These are phyloP conservation scores for Batrachochytrium dendrobatidis DNA, from an alignment of 371 early-diverging fungal genomes.

Conservation along the genomic window DNA sequence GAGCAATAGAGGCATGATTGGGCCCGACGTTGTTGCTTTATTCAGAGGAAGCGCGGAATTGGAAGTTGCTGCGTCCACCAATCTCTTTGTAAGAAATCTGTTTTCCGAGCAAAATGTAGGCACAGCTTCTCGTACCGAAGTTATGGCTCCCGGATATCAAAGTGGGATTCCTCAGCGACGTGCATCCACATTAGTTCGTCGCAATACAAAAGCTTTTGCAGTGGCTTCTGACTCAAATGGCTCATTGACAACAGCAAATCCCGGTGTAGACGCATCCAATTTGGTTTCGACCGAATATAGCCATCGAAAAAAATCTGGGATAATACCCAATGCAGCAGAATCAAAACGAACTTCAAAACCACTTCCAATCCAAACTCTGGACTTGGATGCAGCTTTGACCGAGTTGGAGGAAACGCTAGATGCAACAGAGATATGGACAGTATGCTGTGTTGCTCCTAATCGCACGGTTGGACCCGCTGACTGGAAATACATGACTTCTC, in stretches of 20 bases:
- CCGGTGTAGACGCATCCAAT: too few relatives aligned
- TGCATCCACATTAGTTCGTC: not conserved
- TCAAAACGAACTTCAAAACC: too few relatives aligned
- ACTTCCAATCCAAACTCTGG: not conserved
- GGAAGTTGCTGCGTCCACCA: constrained; percentile 46
- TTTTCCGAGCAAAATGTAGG: constrained; percentile 48
- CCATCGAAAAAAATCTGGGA: too few relatives aligned
- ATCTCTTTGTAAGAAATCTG: constrained; percentile 71
- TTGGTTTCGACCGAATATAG: too few relatives aligned
- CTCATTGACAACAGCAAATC: too few relatives aligned
- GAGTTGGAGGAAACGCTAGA: constrained; percentile 2
- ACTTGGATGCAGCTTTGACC: not conserved
- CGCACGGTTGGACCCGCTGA: not conserved
- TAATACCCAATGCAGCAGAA: too few relatives aligned
- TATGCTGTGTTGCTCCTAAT: not conserved
- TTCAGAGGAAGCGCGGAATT: constrained; percentile 60
- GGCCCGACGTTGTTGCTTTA: constrained; percentile 76
- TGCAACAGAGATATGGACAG: not conserved
- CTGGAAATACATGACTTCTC: not conserved
- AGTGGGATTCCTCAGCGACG: not conserved
- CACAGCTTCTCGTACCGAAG: not conserved
- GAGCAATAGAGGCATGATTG: constrained; percentile 61
- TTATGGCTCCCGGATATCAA: not conserved
- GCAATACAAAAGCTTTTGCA: too few relatives aligned
- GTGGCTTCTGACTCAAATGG: too few relatives aligned